Evolutionary conservation across 805 yeast genomes (phyloP).

Genomic region (Metschnikowia rubicola): DNA sequence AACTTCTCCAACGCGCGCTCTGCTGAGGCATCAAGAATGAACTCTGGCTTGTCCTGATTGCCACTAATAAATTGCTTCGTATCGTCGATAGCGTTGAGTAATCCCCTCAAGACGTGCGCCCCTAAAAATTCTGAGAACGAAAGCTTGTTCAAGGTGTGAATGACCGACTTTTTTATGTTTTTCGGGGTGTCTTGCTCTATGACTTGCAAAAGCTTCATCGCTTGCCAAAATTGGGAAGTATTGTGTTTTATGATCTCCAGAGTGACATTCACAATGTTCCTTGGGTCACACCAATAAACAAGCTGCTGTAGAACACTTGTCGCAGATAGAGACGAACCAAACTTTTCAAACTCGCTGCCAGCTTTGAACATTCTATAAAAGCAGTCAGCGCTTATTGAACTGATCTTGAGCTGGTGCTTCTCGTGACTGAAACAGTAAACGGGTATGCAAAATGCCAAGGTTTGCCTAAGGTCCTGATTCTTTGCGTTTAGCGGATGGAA

Average conservation of each 20-base stretch:
- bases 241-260: slow-evolving; percentile 41
- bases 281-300: slow-evolving; percentile 83
- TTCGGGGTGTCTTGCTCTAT: slow-evolving; percentile 51
- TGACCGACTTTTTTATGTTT: slow-evolving; percentile 48
- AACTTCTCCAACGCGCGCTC: slow-evolving; percentile 32
- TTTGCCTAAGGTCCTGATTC: slow-evolving; percentile 71
- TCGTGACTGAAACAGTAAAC: slow-evolving; percentile 78
- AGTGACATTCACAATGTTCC: slow-evolving; percentile 50
- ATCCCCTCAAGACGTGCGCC: slow-evolving; percentile 28
- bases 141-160: slow-evolving; percentile 50
- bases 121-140: slow-evolving; percentile 28
- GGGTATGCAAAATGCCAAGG: slow-evolving; percentile 82
- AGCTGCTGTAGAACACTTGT: slow-evolving; percentile 63
- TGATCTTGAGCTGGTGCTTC: slow-evolving; percentile 64
- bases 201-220: slow-evolving; percentile 50
- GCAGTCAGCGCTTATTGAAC: slow-evolving; percentile 64
- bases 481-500: slow-evolving; percentile 64
- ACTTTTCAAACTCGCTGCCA: slow-evolving; percentile 32
- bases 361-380: slow-evolving; percentile 51
- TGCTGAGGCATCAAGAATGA: slow-evolving; percentile 30
- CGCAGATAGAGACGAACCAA: slow-evolving; percentile 39
- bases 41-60: slow-evolving; percentile 26
- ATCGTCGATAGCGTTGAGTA: slow-evolving; percentile 32
- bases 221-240: slow-evolving; percentile 54
- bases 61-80: slow-evolving; percentile 26